phyloP scores from a whole-genome alignment of 495 filamentous ascomycete genomes.

The Halenospora varia region DNA sequence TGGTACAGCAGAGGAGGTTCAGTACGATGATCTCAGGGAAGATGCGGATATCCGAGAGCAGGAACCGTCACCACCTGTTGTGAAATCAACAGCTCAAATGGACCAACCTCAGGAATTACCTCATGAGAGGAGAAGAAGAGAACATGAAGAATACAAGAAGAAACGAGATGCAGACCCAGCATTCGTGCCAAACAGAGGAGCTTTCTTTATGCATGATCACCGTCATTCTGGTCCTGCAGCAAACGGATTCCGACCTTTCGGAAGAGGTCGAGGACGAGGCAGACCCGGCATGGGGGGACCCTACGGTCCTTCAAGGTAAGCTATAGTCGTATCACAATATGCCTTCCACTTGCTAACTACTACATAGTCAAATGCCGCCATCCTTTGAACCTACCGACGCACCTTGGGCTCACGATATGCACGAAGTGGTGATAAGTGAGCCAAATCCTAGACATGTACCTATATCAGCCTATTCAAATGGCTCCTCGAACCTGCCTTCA shows the following conservation, averaged over 20 bases:
- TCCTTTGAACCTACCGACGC: constrained; percentile 58
- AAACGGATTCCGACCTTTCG: constrained; percentile 72
- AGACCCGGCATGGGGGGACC: constrained; percentile 49
- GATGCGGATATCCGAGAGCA: constrained; percentile 27
- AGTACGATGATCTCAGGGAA: constrained; percentile 26
- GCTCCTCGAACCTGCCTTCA: constrained; percentile 31
- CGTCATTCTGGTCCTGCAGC: constrained; percentile 67
- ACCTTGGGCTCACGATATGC: constrained; percentile 92
- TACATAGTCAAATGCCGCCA: constrained; percentile 26
- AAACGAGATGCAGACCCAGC: constrained; percentile 85
- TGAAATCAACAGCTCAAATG: constrained; percentile 26
- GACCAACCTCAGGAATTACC: constrained; percentile 43
- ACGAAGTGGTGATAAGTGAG: constrained; percentile 71
- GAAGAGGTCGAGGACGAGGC: constrained; percentile 53
- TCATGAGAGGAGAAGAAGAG: constrained; percentile 68
- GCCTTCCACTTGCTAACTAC: constrained; percentile 5
- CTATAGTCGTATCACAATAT: constrained; percentile 9
- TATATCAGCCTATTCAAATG: constrained; percentile 37
- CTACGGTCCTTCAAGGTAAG: constrained; percentile 57
- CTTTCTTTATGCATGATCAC: constrained; percentile 97
- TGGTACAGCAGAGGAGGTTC: constrained; percentile 18
- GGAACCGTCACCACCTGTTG: constrained; percentile 18
- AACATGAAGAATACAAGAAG: constrained; percentile 87
- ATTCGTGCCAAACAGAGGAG: constrained; percentile 90
- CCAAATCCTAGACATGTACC: constrained; percentile 17